Base-by-base conservation (phyloP, 352 stramenopile species). In the Phytophthora aleatoria region DNA sequence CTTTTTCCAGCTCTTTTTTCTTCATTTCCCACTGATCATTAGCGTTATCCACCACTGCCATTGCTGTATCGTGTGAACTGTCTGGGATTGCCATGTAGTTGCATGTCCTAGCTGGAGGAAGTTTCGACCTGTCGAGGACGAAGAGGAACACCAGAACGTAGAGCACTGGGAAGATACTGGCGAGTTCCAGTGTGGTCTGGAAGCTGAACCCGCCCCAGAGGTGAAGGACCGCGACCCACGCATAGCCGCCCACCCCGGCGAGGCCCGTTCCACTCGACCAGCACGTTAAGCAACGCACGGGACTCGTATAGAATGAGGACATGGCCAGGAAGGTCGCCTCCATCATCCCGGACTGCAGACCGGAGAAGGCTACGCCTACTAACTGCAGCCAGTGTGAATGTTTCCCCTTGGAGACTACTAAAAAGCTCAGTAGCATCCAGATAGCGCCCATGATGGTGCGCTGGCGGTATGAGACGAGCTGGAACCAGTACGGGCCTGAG, bases 251-350 rank as follows among this genome's bases (percentile, higher is more conserved):
- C 10, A 98, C 85, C 0, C 94, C 95, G 0, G 93, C 94, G 31
- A 98, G 82, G 9, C 95, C 95, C 30, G 95, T 98, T 20, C 95
- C 93, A 52, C 89, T 97, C 15, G 90, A 93, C 87, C 94, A 98
- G 54, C 81, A 95, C 49, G 92, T 98, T 12, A 98, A 74, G 35
- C 85, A 93, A 31, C 60, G 76, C 24, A 76, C 49, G 6, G 77
- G 77, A 39, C 80, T 90, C 41, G 94, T 62, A 62, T 95, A 97
- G 67, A 90, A 87, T 4, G 88, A 87, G 7, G 90, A 76, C 77
- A 96, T 87, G 16, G 88, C 89, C 13, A 97, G 77, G 69, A 96
- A 96, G 38, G 83, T 95, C 15, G 91, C 79, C 61, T 97, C 91
- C 69, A 95, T 95, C 74, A 97, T 91, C 5, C 86, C 90, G 1